A percentile compares a stretch with the other conserved stretches of the same genome.
Conservation (phyloP, 148 eudicot genomes). For the Fallopia convolvulus region DNA sequence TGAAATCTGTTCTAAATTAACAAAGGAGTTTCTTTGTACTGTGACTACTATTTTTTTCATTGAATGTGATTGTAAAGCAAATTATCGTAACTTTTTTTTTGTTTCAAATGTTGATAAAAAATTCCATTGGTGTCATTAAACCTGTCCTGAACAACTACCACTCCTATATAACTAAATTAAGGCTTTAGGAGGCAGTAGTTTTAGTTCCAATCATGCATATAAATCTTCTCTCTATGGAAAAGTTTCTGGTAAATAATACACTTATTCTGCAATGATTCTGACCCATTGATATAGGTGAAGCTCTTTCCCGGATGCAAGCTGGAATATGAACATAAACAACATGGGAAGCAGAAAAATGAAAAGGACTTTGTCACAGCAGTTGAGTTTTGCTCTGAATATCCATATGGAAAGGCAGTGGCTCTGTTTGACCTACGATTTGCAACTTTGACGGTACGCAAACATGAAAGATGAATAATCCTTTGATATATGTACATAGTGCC, state of each 20-base stretch:
- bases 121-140: neutral
- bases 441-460: constrained; percentile 41
- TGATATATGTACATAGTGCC: neutral
- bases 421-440: constrained; percentile 63
- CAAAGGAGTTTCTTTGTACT: neutral
- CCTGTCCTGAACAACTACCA: neutral
- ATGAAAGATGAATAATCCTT: neutral
- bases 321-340: constrained; percentile 56
- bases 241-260: neutral
- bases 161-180: neutral
- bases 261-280: neutral
- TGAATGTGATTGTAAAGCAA: neutral
- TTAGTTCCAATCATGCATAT: neutral
- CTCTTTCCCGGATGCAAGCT: constrained; percentile 69
- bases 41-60: neutral
- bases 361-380: constrained; percentile 58
- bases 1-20: neutral
- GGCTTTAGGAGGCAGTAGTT: neutral
- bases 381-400: constrained; percentile 61
- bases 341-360: constrained; percentile 37
- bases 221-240: neutral
- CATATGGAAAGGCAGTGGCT: constrained; percentile 78
- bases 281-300: constrained; percentile 44
- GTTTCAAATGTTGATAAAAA: neutral
- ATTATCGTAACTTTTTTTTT: neutral